phyloP scores from a whole-genome alignment of 345 rosid species.

The Bruguiera gymnorhiza region DNA sequence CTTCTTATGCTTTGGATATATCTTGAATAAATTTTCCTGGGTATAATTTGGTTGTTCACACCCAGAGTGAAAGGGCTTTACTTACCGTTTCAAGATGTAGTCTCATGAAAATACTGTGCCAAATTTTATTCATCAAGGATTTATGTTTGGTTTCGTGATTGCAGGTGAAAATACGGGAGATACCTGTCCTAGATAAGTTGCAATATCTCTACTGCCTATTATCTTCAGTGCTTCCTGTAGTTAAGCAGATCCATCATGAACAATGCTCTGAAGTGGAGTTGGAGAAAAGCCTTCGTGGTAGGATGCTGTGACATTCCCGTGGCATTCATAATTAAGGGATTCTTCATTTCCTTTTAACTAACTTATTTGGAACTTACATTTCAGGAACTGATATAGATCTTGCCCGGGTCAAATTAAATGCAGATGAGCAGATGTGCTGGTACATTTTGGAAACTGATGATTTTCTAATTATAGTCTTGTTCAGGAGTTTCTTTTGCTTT shows the following conservation, averaged over 20 bases:
- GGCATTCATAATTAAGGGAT: constrained; percentile 1
- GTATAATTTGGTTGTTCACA: too few relatives aligned
- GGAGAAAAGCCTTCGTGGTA: constrained; percentile 79
- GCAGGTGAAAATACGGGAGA: constrained; percentile 73
- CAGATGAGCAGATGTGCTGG: constrained; percentile 99
- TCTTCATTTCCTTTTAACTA: constrained; percentile 1
- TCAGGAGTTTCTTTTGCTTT: not conserved
- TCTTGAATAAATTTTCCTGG: not conserved
- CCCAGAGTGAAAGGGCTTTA: too few relatives aligned
- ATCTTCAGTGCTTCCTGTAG: constrained; percentile 84
- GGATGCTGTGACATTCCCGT: constrained; percentile 24
- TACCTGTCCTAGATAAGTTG: constrained; percentile 81
- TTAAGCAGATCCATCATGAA: constrained; percentile 77
- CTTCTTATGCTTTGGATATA: constrained; percentile 3
- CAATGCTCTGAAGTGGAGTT: constrained; percentile 85
- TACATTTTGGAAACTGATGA: constrained; percentile 25
- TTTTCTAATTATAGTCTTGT: constrained; percentile 1
- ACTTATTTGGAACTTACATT: constrained; percentile 14
- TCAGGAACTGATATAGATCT: constrained; percentile 79
- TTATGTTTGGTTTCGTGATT: constrained; percentile 22
- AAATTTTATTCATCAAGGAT: constrained; percentile 6
- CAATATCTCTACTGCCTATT: constrained; percentile 71
- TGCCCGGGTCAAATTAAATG: constrained; percentile 75
- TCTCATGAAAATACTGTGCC: too few relatives aligned
- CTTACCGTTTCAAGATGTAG: too few relatives aligned